Evolutionary conservation across 75 land plant species (phyloP).

Genomic region (Larix kaempferi): DNA sequence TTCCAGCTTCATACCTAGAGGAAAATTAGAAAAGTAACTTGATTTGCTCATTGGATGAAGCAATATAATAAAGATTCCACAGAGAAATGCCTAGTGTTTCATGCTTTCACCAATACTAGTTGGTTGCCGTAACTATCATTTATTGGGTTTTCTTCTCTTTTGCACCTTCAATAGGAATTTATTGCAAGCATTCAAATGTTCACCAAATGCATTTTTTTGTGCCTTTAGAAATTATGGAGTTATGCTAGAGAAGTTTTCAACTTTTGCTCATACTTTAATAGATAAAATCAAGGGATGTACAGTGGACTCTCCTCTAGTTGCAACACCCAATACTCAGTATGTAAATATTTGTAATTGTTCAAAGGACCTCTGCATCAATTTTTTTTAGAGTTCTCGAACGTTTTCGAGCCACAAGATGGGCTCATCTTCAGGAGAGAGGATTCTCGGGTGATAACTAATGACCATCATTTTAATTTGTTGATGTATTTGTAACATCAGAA

Average conservation of each 20-base stretch:
- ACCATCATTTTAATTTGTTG: too few relatives aligned
- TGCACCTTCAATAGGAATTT: neutral
- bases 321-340: slow-evolving; percentile 97
- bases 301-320: slow-evolving; percentile 96
- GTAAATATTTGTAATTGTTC: too few relatives aligned
- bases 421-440: too few relatives aligned
- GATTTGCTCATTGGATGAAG: slow-evolving; percentile 65
- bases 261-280: slow-evolving; percentile 47
- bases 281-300: slow-evolving; percentile 83
- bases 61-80: slow-evolving; percentile 22
- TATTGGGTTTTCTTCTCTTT: neutral
- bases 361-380: too few relatives aligned
- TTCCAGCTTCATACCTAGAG: slow-evolving; percentile 61
- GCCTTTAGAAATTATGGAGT: slow-evolving; percentile 69
- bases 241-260: slow-evolving; percentile 74
- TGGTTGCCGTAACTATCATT: slow-evolving; percentile 83
- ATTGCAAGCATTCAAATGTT: neutral
- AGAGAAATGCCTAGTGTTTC: slow-evolving; percentile 81
- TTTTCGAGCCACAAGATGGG: too few relatives aligned
- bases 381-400: too few relatives aligned
- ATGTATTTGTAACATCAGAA: too few relatives aligned
- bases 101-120: slow-evolving; percentile 97
- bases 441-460: too few relatives aligned
- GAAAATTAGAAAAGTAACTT: slow-evolving; percentile 78
- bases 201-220: neutral